These are phyloP conservation scores for Ophiosphaerella narmari DNA, from an alignment of 2,329 filamentous ascomycete genomes.

Conservation along the genomic window DNA sequence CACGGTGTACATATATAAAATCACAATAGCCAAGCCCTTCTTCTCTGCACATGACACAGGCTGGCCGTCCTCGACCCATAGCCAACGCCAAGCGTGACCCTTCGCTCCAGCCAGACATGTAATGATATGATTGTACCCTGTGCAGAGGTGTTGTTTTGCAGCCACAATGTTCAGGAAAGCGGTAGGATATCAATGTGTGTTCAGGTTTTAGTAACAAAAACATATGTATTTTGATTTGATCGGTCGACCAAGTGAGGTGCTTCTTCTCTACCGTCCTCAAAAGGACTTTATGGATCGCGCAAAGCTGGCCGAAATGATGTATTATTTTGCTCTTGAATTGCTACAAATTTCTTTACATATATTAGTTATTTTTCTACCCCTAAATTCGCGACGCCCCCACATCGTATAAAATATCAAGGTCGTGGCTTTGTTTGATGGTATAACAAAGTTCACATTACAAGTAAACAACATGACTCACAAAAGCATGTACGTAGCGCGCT, in stretches of 20 bases:
- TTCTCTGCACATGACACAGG: background rate
- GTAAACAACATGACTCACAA: too few species aligned
- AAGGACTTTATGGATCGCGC: slow-evolving; percentile 4
- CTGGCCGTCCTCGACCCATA: slow-evolving; percentile 13
- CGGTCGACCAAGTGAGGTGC: slow-evolving; percentile 6
- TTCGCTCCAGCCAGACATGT: slow-evolving; percentile 7
- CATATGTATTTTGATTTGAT: slow-evolving; percentile 4
- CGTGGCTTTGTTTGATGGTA: too few species aligned
- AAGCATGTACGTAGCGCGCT: too few species aligned
- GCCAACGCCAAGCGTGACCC: slow-evolving; percentile 2
- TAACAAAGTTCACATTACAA: too few species aligned
- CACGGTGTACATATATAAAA: slow-evolving; percentile 23
- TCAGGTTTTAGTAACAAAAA: slow-evolving; percentile 9
- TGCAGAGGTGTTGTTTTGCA: slow-evolving; percentile 1
- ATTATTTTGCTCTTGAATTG: too few species aligned
- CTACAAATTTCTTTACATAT: too few species aligned
- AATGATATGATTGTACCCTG: background rate
- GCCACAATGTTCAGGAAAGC: slow-evolving; percentile 14
- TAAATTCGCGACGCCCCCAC: too few species aligned
- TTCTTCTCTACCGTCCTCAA: slow-evolving; percentile 3
- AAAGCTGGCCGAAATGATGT: slow-evolving; percentile 9
- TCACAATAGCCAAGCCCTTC: slow-evolving; percentile 12
- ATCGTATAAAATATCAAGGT: too few species aligned
- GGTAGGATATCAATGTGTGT: slow-evolving; percentile 9
- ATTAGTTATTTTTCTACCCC: too few species aligned